Conservation (phyloP, 495 filamentous ascomycete genomes). For the Aspergillus panamensis region DNA sequence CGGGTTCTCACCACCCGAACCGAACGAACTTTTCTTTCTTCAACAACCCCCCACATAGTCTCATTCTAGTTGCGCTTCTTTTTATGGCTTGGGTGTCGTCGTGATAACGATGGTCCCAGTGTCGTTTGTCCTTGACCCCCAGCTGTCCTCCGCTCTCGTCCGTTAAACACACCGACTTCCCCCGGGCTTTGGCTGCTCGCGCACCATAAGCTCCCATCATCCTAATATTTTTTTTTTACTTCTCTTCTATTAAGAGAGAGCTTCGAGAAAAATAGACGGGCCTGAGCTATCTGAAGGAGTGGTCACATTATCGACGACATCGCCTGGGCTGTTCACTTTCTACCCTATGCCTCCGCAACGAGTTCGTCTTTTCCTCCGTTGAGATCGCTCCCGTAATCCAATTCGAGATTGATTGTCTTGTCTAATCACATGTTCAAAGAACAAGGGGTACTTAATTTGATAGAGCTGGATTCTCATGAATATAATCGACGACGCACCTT, state of each 20-base stretch:
- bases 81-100: slow-evolving; percentile 1
- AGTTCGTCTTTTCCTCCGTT: not conserved
- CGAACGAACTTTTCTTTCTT: slow-evolving; percentile 1
- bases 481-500: not conserved
- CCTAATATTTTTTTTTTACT: not conserved
- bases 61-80: slow-evolving; percentile 7
- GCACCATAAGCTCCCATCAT: not conserved
- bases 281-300: no score
- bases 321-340: not conserved
- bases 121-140: slow-evolving; percentile 8
- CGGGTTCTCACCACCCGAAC: slow-evolving; percentile 19
- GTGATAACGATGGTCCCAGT: slow-evolving; percentile 16
- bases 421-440: not conserved
- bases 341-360: not conserved
- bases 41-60: slow-evolving; percentile 9
- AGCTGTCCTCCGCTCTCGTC: slow-evolving; percentile 5
- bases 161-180: slow-evolving; percentile 4
- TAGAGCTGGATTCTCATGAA: not conserved
- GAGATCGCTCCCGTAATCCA: not conserved
- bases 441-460: not conserved
- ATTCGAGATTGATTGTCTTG: not conserved
- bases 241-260: not conserved
- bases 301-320: no score
- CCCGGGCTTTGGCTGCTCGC: not conserved
- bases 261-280: no score